Evolutionary conservation across 495 filamentous ascomycete genomes (phyloP), one percentile per base, ranked within the genome.

Genomic region (Aspergillus egyptiacus): DNA sequence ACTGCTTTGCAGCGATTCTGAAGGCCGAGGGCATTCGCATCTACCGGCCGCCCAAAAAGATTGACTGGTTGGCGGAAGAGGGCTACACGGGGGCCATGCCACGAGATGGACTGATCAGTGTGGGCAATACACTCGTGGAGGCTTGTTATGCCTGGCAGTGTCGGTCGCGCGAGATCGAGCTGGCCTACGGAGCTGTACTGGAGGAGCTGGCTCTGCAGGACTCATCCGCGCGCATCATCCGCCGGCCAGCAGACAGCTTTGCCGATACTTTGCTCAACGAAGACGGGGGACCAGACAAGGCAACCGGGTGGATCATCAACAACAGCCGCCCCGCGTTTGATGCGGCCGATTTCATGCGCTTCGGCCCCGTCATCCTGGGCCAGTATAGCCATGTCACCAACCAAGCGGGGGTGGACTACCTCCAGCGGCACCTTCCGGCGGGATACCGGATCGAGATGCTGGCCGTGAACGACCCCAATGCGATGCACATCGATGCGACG

Each of bases 261-360:
- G 25, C 25, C 10, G 25, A 27, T 5, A 27, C 25, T 10, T 10
- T 27, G 5, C 9, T 59, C 4, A 35, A 43, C 20, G 34, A 44
- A 1, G 37, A 36, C 17, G 35, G 8, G 13, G 25, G n/a, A n/a
- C n/a, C 9, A 10, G 14, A 46, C 9, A 11, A 24, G 17, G 10
- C 25, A 5, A 27, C 25, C 10, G n/a, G n/a, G n/a, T 56, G 41
- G 55, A 53, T 37, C 0, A 59, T 62, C 48, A 64, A 61, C 39
- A 59, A 64, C 27, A 55, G 40, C 30, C 55, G 61, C 3, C 58
- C 59, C 2, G 55, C 61, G 10, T 64, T 64, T 38, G 61, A 64
- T 40, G 52, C 61, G 5, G 61, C 61, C 9, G 61, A 64, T 44
- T 61, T 64, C 53, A 59, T 64, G 61, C 49, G 61, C 0, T 59